Evolutionary conservation across 1,284 basidiomycete genomes (phyloP).

Genomic region (Cutaneotrichosporon sp.): DNA sequence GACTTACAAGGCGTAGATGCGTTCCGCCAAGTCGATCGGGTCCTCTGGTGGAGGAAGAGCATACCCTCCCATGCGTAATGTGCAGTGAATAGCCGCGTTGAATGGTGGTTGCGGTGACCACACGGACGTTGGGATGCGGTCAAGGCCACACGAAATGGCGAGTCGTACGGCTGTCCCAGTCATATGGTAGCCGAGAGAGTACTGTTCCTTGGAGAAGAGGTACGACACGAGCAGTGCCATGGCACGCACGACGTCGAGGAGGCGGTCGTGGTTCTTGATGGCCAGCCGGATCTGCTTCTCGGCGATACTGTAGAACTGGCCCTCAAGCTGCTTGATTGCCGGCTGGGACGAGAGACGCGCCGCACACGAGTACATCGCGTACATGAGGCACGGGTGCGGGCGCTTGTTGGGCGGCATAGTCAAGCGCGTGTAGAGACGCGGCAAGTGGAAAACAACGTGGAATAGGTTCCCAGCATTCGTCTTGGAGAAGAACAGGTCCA

Average conservation of each 20-base stretch:
- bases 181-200: slow-evolving; percentile 32
- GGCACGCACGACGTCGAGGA: slow-evolving; percentile 38
- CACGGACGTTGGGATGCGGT: slow-evolving; percentile 29
- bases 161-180: slow-evolving; percentile 30
- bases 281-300: slow-evolving; percentile 35
- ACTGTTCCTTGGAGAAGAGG: slow-evolving; percentile 36
- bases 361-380: slow-evolving; percentile 33
- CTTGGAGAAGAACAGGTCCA: slow-evolving; percentile 33
- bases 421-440: slow-evolving; percentile 32
- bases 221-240: slow-evolving; percentile 34
- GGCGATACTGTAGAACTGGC: slow-evolving; percentile 37
- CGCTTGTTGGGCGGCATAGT: slow-evolving; percentile 31
- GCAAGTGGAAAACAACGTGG: slow-evolving; percentile 27
- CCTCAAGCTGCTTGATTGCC: slow-evolving; percentile 32
- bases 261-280: slow-evolving; percentile 31
- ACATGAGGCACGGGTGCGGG: slow-evolving; percentile 33
- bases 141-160: slow-evolving; percentile 34
- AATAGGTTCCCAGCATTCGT: slow-evolving; percentile 18
- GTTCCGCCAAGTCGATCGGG: slow-evolving; percentile 33
- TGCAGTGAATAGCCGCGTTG: slow-evolving; percentile 29
- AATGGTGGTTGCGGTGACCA: slow-evolving; percentile 24
- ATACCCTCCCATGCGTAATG: slow-evolving; percentile 28
- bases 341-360: slow-evolving; percentile 34
- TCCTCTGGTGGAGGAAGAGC: slow-evolving; percentile 25
- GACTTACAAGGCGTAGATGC: slow-evolving; percentile 35